Evolutionary conservation across 2,329 filamentous ascomycete genomes (phyloP).

Genomic region (Pseudocercospora crystallina): DNA sequence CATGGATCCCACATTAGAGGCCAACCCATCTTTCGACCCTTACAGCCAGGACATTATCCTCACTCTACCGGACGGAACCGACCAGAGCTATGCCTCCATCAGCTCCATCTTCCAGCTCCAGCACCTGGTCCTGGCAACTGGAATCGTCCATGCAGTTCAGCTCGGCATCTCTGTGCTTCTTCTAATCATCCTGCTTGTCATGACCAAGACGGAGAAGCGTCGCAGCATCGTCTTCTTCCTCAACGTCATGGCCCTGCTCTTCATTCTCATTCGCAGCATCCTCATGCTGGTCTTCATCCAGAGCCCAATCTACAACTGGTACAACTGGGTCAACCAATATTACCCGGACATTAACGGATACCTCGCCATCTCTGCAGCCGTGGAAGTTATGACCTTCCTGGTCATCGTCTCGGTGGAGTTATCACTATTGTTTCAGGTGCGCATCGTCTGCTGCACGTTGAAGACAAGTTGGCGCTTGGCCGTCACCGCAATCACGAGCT

Average conservation of each 20-base stretch:
- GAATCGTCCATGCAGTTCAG: conserved; percentile 68
- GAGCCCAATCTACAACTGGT: conserved; percentile 58
- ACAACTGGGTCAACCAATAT: conserved; percentile 31
- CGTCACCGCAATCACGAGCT: conserved; percentile 49
- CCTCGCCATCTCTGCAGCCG: conserved; percentile 43
- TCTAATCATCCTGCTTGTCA: conserved; percentile 63
- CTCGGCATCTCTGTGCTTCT: conserved; percentile 67
- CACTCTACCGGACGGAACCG: conserved; percentile 43
- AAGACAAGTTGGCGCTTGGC: conserved; percentile 41
- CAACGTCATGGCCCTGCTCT: conserved; percentile 60
- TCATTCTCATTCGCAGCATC: conserved; percentile 61
- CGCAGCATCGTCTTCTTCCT: conserved; percentile 63
- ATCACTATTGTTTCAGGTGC: conserved; percentile 63
- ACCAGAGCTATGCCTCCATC: conserved; percentile 43
- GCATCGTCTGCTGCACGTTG: conserved; percentile 59
- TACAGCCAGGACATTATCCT: conserved; percentile 55
- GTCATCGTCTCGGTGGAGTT: conserved; percentile 56
- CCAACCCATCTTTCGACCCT: conserved; percentile 46
- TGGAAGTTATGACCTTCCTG: conserved; percentile 52
- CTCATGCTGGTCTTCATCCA: conserved; percentile 61
- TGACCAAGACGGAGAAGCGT: conserved; percentile 67
- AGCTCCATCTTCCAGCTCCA: conserved; percentile 46
- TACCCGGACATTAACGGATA: conserved; percentile 24
- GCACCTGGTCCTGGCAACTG: conserved; percentile 45
- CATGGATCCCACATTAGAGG: conserved; percentile 7